Evolutionary conservation across 1,284 basidiomycete species (phyloP).

Genomic region (Marasmius oreades): DNA sequence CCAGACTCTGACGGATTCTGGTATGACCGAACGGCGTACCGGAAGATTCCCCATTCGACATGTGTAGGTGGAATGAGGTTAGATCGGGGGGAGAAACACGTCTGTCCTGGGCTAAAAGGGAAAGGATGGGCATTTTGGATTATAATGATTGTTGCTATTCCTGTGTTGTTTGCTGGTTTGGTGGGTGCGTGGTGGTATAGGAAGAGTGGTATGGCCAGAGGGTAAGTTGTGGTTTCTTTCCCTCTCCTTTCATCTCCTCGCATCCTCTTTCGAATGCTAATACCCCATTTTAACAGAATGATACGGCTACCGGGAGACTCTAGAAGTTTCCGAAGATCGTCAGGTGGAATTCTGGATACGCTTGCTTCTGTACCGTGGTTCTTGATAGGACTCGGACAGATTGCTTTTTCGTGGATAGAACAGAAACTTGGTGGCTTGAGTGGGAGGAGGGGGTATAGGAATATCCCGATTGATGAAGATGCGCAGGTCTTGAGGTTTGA

Average conservation of each 20-base stretch:
- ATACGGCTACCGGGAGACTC: constrained; percentile 73
- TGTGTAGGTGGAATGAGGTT: constrained; percentile 75
- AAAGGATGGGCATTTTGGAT: constrained; percentile 83
- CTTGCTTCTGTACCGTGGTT: constrained; percentile 87
- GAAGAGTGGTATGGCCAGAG: constrained; percentile 63
- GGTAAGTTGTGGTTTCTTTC: constrained; percentile 45
- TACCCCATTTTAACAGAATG: constrained; percentile 40
- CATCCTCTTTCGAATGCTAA: no score
- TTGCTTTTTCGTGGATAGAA: constrained; percentile 65
- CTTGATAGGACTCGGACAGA: constrained; percentile 71
- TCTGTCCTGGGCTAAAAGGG: constrained; percentile 74
- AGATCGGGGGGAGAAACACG: constrained; percentile 70
- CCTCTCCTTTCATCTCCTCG: constrained; percentile 1
- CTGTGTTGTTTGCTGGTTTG: constrained; percentile 70
- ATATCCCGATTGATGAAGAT: constrained; percentile 84
- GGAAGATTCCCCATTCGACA: constrained; percentile 82
- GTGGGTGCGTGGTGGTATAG: constrained; percentile 80
- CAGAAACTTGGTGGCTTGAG: constrained; percentile 42
- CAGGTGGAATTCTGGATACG: constrained; percentile 57
- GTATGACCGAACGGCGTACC: constrained; percentile 89
- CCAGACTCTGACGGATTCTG: constrained; percentile 75
- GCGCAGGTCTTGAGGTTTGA: constrained; percentile 80
- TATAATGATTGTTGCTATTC: constrained; percentile 64
- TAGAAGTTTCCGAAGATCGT: constrained; percentile 15
- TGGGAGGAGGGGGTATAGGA: constrained; percentile 69